A percentile compares a stretch with the other conserved stretches of the same genome.
phyloP scores from a whole-genome alignment of 345 rosid species.

The Schrenkiella parvula region DNA sequence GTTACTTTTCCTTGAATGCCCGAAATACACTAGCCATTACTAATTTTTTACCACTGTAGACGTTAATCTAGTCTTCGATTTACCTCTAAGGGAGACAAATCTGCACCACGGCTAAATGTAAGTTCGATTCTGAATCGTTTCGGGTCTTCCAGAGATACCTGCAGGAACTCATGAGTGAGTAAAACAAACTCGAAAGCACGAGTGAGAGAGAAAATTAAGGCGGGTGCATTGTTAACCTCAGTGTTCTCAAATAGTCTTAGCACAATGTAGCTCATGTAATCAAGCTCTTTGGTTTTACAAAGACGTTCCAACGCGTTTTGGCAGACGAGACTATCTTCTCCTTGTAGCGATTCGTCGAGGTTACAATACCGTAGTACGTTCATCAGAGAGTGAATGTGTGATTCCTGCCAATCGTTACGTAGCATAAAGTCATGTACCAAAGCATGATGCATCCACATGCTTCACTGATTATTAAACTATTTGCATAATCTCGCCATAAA shows the following conservation, averaged over 20 bases:
- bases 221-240: conserved; percentile 43
- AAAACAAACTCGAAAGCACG: not conserved
- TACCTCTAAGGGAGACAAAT: conserved; percentile 93
- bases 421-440: not conserved
- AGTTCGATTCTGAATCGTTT: conserved; percentile 83
- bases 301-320: conserved; percentile 71
- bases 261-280: conserved; percentile 97
- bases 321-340: conserved; percentile 86
- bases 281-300: conserved; percentile 87
- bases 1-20: not conserved
- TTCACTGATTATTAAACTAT: not conserved
- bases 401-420: conserved; percentile 59
- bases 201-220: not conserved
- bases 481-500: not conserved
- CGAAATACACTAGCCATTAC: not conserved
- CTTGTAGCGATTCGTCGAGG: conserved; percentile 95
- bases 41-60: no score
- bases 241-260: conserved; percentile 91
- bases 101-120: conserved; percentile 97
- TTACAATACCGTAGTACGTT: conserved; percentile 95
- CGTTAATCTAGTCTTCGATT: not conserved
- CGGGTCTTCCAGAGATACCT: conserved; percentile 86
- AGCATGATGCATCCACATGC: not conserved
- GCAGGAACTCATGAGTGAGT: conserved; percentile 1
- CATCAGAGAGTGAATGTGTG: conserved; percentile 95